phyloP scores from a whole-genome alignment of 2,329 filamentous ascomycete genomes.

The Penicillium sp. region DNA sequence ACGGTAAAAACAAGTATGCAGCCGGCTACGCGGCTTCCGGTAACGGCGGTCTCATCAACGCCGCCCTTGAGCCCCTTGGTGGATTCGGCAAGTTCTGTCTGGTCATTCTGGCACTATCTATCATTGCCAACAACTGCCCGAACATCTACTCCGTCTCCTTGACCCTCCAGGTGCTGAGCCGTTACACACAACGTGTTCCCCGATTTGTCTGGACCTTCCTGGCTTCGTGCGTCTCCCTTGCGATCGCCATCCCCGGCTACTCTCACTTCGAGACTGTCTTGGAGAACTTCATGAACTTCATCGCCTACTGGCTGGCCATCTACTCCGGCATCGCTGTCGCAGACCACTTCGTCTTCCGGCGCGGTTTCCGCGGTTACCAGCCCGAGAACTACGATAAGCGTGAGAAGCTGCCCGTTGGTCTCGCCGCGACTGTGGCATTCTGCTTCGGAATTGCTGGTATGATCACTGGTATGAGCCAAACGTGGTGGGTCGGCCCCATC shows the following conservation, averaged over 20 bases:
- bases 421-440: conserved; percentile 64
- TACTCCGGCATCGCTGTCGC: conserved; percentile 64
- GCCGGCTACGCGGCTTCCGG: conserved; percentile 56
- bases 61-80: conserved; percentile 63
- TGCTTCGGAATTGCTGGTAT: conserved; percentile 63
- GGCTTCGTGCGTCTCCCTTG: conserved; percentile 62
- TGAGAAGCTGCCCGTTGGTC: conserved; percentile 58
- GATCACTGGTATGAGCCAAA: conserved; percentile 67
- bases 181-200: conserved; percentile 59
- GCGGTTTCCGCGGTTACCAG: conserved; percentile 60
- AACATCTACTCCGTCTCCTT: conserved; percentile 70
- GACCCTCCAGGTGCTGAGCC: conserved; percentile 63
- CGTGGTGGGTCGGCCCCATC: conserved; percentile 67
- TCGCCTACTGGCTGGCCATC: conserved; percentile 71
- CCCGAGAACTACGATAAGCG: conserved; percentile 58
- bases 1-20: conserved; percentile 54
- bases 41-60: conserved; percentile 65
- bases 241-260: conserved; percentile 68
- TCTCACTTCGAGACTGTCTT: conserved; percentile 62
- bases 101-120: conserved; percentile 63
- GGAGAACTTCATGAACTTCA: conserved; percentile 67
- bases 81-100: conserved; percentile 71
- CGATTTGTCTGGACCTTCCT: conserved; percentile 66
- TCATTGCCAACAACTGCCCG: conserved; percentile 68
- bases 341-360: conserved; percentile 68